Evolutionary conservation across 2,329 filamentous ascomycete species (phyloP), one percentile per base, ranked within the genome.

Genomic region (Eurotiales sp.): DNA sequence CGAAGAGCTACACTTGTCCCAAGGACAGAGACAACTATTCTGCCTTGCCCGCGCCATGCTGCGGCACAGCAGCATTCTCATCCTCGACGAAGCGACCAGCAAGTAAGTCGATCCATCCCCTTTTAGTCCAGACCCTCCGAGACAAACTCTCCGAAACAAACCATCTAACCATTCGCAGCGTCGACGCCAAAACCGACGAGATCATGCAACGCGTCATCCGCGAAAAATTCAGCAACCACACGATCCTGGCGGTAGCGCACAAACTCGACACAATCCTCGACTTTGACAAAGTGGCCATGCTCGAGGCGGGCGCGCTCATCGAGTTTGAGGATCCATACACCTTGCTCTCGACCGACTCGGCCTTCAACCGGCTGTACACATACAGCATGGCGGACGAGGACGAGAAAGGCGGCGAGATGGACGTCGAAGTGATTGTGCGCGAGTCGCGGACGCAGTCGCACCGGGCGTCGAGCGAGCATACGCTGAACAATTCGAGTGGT

Each of bases 11-110:
- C 69, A 72, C 46, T 68, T 84, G 5, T 78, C 75, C 4, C 75
- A 78, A 29, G 84, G 84, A 0, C 83, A 87, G 62, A 77, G 76
- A 40, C 84, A 87, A 59, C 72, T 87, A 0, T 84, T 87, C 57
- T 82, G 77, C 55, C 73, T 87, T 1, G 83, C 79, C 0, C 67
- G 83, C 0, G 83, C 81, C 0, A 72, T 86, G 15, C 63, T 86
- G 7, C 67, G 77, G 8, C 62, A 65, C 8, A 68, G 70, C 45
- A 71, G 67, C 21, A 67, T 76, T 48, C 62, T 76, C 11, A 66
- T 76, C 29, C 64, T 76, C 17, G 73, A 76, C 52, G 73, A 76
- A 58, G 62, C 64, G 23, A 65, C 63, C n/a, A 67, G 64, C 64
- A 66, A 65, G 64, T 66, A 55, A 58, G 63, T 61, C n/a, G n/a